These are phyloP conservation scores for Cryptosporidium xiaoi DNA, from an alignment of 169 alveolate genomes.

Conservation along the genomic window DNA sequence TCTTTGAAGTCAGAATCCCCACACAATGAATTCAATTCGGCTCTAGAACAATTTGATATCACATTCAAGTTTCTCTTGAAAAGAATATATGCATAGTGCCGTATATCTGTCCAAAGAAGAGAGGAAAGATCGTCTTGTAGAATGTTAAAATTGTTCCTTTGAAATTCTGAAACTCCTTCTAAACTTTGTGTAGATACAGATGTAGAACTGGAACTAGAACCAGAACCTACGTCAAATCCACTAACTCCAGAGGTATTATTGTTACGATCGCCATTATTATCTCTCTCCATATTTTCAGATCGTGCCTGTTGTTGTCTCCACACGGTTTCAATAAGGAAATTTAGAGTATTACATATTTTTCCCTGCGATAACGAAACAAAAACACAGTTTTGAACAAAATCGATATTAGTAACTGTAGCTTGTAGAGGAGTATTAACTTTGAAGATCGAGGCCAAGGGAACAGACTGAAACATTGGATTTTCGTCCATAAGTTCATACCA, in stretches of 20 bases:
- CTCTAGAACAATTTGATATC: slow-evolving; percentile 20
- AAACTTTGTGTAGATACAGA: background rate
- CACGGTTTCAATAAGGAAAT: slow-evolving; percentile 28
- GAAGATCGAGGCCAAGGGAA: slow-evolving; percentile 10
- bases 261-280: background rate
- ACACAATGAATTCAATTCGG: background rate
- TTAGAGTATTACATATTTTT: slow-evolving; percentile 37
- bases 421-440: slow-evolving; percentile 48
- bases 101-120: slow-evolving; percentile 60
- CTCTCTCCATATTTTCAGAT: slow-evolving; percentile 7
- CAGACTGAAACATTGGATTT: slow-evolving; percentile 16
- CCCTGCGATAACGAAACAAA: slow-evolving; percentile 45
- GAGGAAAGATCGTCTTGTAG: slow-evolving; percentile 47
- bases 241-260: background rate
- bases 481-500: slow-evolving; percentile 72
- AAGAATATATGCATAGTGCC: slow-evolving; percentile 47
- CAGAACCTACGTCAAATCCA: background rate
- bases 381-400: slow-evolving; percentile 51
- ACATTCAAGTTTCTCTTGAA: slow-evolving; percentile 64
- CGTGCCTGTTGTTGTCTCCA: slow-evolving; percentile 69
- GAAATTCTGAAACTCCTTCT: slow-evolving; percentile 2
- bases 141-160: slow-evolving; percentile 17
- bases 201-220: background rate
- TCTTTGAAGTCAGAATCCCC: slow-evolving; percentile 14
- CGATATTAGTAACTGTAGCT: slow-evolving; percentile 53